Evolutionary conservation across 768 basidiomycete species (phyloP).

Genomic region (Boletus fagicola): DNA sequence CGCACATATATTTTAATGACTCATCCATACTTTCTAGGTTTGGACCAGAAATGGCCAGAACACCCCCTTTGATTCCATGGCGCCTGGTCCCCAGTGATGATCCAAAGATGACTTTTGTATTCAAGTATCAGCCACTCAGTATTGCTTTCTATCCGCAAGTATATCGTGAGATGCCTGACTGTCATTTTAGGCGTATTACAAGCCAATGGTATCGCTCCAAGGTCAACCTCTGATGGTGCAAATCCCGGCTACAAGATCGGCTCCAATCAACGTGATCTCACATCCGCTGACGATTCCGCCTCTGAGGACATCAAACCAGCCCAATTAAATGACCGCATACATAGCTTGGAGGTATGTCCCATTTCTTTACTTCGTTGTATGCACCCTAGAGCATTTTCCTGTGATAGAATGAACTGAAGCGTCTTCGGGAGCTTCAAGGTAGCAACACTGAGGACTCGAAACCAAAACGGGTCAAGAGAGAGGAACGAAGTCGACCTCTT

Average conservation of each 20-base stretch:
- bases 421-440: conserved; percentile 8
- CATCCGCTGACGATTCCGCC: neutral
- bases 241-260: neutral
- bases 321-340: conserved; percentile 1
- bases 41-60: neutral
- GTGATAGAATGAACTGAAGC: conserved; percentile 14
- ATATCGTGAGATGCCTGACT: neutral
- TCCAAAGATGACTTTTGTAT: conserved; percentile 16
- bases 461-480: conserved; percentile 18
- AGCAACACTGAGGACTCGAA: conserved; percentile 6
- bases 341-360: conserved; percentile 7
- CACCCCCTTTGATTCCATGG: rapidly evolving
- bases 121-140: conserved; percentile 21
- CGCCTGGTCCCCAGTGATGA: neutral
- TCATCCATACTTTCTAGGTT: conserved; percentile 7
- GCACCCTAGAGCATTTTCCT: neutral
- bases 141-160: neutral
- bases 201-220: conserved; percentile 20
- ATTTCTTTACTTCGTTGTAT: neutral
- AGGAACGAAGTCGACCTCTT: neutral
- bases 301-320: conserved; percentile 1
- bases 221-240: neutral
- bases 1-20: neutral
- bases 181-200: conserved; percentile 15
- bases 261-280: neutral